These are phyloP conservation scores for Hemisphaericaspora subhashii DNA, from an alignment of 1,139 yeast species.

Conservation along the genomic window DNA sequence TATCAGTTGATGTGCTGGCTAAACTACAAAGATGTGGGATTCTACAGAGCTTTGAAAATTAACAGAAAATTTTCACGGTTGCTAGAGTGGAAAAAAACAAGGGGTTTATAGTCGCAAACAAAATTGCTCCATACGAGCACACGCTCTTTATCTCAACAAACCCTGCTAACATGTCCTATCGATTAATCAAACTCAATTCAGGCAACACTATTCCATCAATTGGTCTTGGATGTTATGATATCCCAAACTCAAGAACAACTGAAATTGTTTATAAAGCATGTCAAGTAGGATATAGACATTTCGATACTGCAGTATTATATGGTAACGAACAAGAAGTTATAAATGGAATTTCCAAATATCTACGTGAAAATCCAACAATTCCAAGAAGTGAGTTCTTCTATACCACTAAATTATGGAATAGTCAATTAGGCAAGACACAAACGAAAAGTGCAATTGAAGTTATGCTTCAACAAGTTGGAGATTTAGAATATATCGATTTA, in stretches of 20 bases:
- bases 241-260: conserved; percentile 24
- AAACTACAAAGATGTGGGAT: too few relatives aligned
- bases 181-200: conserved; percentile 14
- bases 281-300: conserved; percentile 51
- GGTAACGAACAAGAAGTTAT: conserved; percentile 60
- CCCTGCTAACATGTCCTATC: conserved; percentile 11
- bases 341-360: conserved; percentile 50
- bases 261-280: conserved; percentile 48
- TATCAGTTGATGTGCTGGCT: too few relatives aligned
- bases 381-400: conserved; percentile 64
- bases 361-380: conserved; percentile 48
- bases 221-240: conserved; percentile 39
- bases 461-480: conserved; percentile 28
- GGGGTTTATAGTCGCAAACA: too few relatives aligned
- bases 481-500: conserved; percentile 50
- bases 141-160: not conserved
- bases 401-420: conserved; percentile 49
- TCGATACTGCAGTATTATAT: conserved; percentile 62
- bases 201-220: conserved; percentile 35
- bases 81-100: too few relatives aligned
- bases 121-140: not conserved
- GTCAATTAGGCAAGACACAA: conserved; percentile 27
- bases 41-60: too few relatives aligned
- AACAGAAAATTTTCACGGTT: too few relatives aligned
- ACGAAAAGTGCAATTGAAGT: conserved; percentile 29